Evolutionary conservation across 2,329 filamentous ascomycete genomes (phyloP).

Genomic region (Arthrobotrys sinensis): DNA sequence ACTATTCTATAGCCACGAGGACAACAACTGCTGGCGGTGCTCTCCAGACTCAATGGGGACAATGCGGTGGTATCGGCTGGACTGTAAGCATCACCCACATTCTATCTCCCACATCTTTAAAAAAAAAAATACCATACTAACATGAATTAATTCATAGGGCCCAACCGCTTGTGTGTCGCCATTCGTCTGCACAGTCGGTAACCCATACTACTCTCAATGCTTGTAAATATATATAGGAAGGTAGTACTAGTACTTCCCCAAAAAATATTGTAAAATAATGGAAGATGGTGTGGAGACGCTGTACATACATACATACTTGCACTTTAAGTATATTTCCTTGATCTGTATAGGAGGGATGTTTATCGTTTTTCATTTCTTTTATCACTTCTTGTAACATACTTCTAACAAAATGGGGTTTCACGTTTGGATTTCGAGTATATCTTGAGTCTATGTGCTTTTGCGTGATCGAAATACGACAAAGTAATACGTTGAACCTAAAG

Average conservation of each 20-base stretch:
- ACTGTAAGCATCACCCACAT: slow-evolving; percentile 32
- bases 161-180: slow-evolving; percentile 65
- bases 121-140: slow-evolving; percentile 10
- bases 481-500: background rate
- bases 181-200: slow-evolving; percentile 66
- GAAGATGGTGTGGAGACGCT: background rate
- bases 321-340: background rate
- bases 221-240: slow-evolving; percentile 62
- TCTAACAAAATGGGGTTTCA: background rate
- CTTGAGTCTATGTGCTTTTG: background rate
- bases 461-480: background rate
- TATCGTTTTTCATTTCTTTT: slow-evolving; percentile 3
- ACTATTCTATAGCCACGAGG: slow-evolving; percentile 17
- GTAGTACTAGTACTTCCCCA: background rate
- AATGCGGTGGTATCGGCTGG: slow-evolving; percentile 57
- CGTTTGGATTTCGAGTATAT: too few relatives aligned
- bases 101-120: background rate
- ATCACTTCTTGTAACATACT: slow-evolving; percentile 10
- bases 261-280: slow-evolving; percentile 4
- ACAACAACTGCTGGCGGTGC: slow-evolving; percentile 35
- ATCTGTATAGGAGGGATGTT: background rate
- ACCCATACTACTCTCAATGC: slow-evolving; percentile 68
- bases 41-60: slow-evolving; percentile 49
- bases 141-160: slow-evolving; percentile 57
- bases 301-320: slow-evolving; percentile 21